Base-by-base conservation (phyloP, 306 rosid species). In the Rosa chinensis region DNA sequence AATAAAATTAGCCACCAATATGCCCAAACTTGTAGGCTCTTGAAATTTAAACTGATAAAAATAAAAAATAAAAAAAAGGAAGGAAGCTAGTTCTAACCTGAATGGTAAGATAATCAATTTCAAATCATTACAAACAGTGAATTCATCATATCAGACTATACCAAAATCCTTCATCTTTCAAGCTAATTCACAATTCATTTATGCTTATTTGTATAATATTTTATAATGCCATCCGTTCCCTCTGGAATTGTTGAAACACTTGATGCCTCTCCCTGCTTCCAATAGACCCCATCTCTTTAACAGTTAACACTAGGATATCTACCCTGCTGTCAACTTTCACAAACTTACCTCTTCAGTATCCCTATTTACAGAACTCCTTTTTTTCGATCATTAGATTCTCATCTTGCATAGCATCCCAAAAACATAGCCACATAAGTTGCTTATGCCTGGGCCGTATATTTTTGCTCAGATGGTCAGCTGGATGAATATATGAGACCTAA, bases 51-150 rank as follows among this genome's bases (percentile, higher is more conserved):
- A 32, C 37, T 32, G 37, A 32, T 20, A n/a, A 48, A 37, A 9
- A 2, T 1, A 0, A 18, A 50, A 35, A 18, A 28, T 28, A 28
- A 28, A 21, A 16, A 10, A 10, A 18, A 5, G 5, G 37, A 50
- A 49, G n/a, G 20, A 72, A 72, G 20, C 62, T 49, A 72, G 14
- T 20, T 49, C 63, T 5, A 72, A 72, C 44, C 47, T 72, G 52
- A 49, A 71, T 28, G 4, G 14, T 48, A 25, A 10, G 0, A 23
- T 3, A 63, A 11, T 39, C 23, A 35, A 40, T 32, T 40, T 68
- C 25, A 8, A 68, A 16, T 42, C 50, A 68, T 68, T 20, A 68
- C 25, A 68, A 40, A 68, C 6, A 40, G 25, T 10, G 8, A 12
- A 11, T 74, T 40, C 39, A 21, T 40, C 39, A 21, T n/a, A 39